phyloP scores from a whole-genome alignment of 2,329 filamentous ascomycete genomes.

The Spiromastix sp. region DNA sequence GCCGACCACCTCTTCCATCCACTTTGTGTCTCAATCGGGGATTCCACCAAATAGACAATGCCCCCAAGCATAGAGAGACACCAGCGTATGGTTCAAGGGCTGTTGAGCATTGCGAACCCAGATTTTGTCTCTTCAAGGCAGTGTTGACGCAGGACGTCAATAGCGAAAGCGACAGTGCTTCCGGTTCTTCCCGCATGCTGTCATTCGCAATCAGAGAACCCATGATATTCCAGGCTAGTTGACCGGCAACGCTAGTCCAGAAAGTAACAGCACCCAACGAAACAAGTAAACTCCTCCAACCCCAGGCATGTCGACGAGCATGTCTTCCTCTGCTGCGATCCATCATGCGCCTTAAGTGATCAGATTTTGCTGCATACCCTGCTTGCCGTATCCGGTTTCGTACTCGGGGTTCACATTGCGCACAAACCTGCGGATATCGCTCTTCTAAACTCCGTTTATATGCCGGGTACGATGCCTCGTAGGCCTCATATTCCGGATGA shows the following conservation, averaged over 20 bases:
- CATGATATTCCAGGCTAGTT: constrained; percentile 33
- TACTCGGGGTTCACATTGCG: constrained; percentile 65
- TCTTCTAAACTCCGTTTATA: constrained; percentile 66
- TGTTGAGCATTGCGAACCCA: constrained; percentile 20
- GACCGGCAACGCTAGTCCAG: constrained; percentile 32
- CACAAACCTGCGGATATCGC: constrained; percentile 82
- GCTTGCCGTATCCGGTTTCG: constrained; percentile 58
- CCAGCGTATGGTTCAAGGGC: constrained; percentile 26
- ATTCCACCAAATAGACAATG: constrained; percentile 41
- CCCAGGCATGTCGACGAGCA: constrained; percentile 24
- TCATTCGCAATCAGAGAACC: constrained; percentile 20
- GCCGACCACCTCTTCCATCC: constrained; percentile 29
- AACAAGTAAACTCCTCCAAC: constrained; percentile 35
- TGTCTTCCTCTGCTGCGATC: constrained; percentile 44
- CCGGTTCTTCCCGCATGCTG: constrained; percentile 6
- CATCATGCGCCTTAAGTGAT: constrained; percentile 65
- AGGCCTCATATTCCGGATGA: constrained; percentile 58
- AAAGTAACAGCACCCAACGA: constrained; percentile 33
- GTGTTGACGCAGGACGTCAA: constrained; percentile 15
- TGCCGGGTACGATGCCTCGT: constrained; percentile 57
- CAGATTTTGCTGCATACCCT: constrained; percentile 74
- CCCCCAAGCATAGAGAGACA: constrained; percentile 30
- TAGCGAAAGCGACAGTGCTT: constrained; percentile 11
- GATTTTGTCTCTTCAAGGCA: constrained; percentile 10
- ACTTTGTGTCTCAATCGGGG: constrained; percentile 36